Evolutionary conservation across 2,329 filamentous ascomycete genomes (phyloP).

Genomic region (Madurella fahalii): DNA sequence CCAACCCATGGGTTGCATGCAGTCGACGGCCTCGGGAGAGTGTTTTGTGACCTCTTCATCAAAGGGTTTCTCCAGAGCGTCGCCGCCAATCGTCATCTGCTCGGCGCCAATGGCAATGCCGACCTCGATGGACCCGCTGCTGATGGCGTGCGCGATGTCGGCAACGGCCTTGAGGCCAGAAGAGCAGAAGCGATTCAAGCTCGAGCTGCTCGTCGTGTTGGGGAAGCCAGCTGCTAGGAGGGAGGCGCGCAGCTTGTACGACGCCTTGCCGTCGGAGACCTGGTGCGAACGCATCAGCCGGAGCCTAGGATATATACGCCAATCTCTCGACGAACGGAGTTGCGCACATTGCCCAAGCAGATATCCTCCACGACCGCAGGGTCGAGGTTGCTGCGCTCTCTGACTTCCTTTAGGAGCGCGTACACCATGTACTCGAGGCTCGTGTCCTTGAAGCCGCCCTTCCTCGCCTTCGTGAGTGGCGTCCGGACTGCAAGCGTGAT

Average conservation of each 20-base stretch:
- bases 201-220: conserved; percentile 76
- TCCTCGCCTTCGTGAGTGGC: conserved; percentile 79
- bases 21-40: conserved; percentile 76
- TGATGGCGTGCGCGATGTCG: conserved; percentile 88
- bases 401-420: conserved; percentile 72
- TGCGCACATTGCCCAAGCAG: conserved; percentile 79
- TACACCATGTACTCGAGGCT: conserved; percentile 82
- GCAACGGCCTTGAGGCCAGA: conserved; percentile 93
- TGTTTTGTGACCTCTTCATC: conserved; percentile 66
- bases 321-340: neutral
- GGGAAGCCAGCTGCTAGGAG: conserved; percentile 89
- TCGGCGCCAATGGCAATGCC: conserved; percentile 88
- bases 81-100: conserved; percentile 74
- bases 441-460: conserved; percentile 95
- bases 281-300: conserved; percentile 32
- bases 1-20: conserved; percentile 95
- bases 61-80: conserved; percentile 68
- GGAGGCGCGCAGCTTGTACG: conserved; percentile 87
- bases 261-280: conserved; percentile 80
- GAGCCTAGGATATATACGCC: neutral
- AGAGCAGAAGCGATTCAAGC: conserved; percentile 94
- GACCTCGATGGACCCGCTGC: conserved; percentile 73
- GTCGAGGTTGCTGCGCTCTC: conserved; percentile 70
- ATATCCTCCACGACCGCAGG: conserved; percentile 83
- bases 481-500: conserved; percentile 91